phyloP scores from a whole-genome alignment of 2,329 filamentous ascomycete genomes.

The Rutstroemia sydowiana region DNA sequence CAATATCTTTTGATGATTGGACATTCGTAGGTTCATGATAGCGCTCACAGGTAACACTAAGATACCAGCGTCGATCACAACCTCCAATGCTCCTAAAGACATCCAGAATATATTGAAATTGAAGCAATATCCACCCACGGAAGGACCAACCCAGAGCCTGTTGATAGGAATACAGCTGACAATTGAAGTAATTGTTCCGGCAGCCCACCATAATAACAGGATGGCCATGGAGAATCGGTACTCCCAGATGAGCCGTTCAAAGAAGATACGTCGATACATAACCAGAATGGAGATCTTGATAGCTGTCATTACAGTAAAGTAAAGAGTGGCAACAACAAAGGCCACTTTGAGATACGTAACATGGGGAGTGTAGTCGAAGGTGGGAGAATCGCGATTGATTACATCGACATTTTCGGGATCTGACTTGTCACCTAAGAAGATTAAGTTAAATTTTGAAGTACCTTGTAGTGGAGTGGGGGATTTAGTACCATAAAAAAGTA shows the following conservation, averaged over 20 bases:
- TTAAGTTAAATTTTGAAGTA: background rate
- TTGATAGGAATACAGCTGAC: conserved; percentile 3
- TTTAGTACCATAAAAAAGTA: conserved; percentile 8
- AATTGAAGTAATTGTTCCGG: background rate
- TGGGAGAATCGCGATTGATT: conserved; percentile 8
- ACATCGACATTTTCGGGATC: conserved; percentile 3
- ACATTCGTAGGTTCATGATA: conserved; percentile 1
- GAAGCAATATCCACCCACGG: conserved; percentile 5
- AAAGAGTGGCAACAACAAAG: background rate
- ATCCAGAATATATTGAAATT: conserved; percentile 10
- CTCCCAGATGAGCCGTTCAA: background rate
- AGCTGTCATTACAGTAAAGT: conserved; percentile 5
- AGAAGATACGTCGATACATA: conserved; percentile 8
- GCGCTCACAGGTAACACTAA: conserved; percentile 3
- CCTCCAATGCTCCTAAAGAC: conserved; percentile 3
- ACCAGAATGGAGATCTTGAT: conserved; percentile 8
- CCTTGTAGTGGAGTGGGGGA: background rate
- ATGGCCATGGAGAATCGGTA: background rate
- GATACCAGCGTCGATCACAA: conserved; percentile 3
- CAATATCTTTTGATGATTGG: conserved; percentile 3
- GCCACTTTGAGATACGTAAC: background rate
- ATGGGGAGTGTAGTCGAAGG: conserved; percentile 6
- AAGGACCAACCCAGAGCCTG: conserved; percentile 3
- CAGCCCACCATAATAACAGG: background rate
- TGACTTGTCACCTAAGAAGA: conserved; percentile 3